Evolutionary conservation across 306 rosid genomes (phyloP).

Genomic region (Chamaecrista fasciculata): DNA sequence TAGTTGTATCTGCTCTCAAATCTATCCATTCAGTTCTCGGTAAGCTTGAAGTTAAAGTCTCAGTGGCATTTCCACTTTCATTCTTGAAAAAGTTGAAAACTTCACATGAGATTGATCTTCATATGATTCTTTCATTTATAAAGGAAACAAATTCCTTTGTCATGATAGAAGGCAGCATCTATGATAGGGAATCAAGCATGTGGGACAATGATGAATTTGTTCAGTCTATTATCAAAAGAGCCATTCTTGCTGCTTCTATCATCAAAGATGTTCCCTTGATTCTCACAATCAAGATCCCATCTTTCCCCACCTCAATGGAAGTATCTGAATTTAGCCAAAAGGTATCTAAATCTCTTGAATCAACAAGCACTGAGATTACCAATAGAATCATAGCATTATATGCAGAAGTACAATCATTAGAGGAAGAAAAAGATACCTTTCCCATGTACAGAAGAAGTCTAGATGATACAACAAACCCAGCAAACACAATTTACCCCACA

Average conservation of each 20-base stretch:
- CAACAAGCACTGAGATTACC: slow-evolving; percentile 29
- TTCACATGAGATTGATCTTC: slow-evolving; percentile 31
- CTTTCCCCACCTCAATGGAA: slow-evolving; percentile 40
- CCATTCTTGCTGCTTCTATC: slow-evolving; percentile 43
- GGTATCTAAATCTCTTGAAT: slow-evolving; percentile 46
- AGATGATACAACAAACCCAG: slow-evolving; percentile 44
- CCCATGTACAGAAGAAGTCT: slow-evolving; percentile 42
- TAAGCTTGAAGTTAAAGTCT: slow-evolving; percentile 46
- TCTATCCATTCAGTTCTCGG: slow-evolving; percentile 43
- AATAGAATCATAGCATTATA: slow-evolving; percentile 48
- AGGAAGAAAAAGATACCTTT: slow-evolving; percentile 46
- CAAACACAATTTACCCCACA: slow-evolving; percentile 59
- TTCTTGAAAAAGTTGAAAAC: slow-evolving; percentile 41
- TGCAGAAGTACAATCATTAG: slow-evolving; percentile 42
- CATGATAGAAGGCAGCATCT: slow-evolving; percentile 48
- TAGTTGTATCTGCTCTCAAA: slow-evolving; percentile 39
- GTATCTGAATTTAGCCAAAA: slow-evolving; percentile 38
- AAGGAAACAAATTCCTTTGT: slow-evolving; percentile 46
- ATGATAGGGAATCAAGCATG: slow-evolving; percentile 38
- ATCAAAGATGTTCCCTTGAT: slow-evolving; percentile 51
- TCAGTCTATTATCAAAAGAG: slow-evolving; percentile 34
- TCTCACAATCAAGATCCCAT: slow-evolving; percentile 42
- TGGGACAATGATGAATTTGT: slow-evolving; percentile 47
- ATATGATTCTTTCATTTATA: slow-evolving; percentile 37
- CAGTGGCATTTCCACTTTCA: slow-evolving; percentile 57